A percentile compares a stretch with the other conserved stretches of the same genome.
Conservation (phyloP, 139 green algal species). For the Chlorella sp. region DNA sequence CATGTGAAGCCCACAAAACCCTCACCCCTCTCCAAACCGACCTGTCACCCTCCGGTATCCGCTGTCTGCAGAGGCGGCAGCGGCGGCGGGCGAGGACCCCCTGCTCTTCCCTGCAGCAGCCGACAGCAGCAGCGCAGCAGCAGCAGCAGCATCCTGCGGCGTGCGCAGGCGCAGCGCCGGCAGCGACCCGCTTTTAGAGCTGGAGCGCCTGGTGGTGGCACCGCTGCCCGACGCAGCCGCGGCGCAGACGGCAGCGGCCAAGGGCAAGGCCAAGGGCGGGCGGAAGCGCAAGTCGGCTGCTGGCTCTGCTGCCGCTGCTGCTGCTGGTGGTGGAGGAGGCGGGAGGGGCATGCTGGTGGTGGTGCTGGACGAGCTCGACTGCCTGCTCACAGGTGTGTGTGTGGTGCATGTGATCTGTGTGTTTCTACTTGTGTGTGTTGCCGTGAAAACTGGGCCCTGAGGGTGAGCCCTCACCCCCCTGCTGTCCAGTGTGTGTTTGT, state of each 20-base stretch:
- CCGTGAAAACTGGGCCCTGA: no score
- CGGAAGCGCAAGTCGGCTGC: neutral
- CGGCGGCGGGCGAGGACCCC: conserved; percentile 4
- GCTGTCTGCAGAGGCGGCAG: neutral
- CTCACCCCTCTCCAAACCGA: neutral
- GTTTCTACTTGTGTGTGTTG: conserved; percentile 6
- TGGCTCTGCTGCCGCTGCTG: neutral
- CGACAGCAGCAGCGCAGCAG: neutral
- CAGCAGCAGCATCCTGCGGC: neutral
- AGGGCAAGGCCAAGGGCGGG: neutral
- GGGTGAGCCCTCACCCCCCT: no score
- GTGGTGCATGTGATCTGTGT: conserved; percentile 19
- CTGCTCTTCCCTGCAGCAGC: conserved; percentile 21
- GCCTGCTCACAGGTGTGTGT: conserved; percentile 43
- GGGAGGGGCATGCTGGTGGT: conserved; percentile 58
- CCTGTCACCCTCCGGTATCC: no score
- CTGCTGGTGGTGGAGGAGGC: neutral
- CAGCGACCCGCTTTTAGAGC: neutral
- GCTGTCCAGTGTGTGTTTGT: no score
- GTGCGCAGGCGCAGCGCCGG: neutral
- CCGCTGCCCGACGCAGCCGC: conserved; percentile 6
- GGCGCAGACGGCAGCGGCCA: no score
- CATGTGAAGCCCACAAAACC: no score
- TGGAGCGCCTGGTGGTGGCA: conserved; percentile 6
- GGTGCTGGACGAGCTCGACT: conserved; percentile 70